phyloP scores from a whole-genome alignment of 345 rosid species.

The Populus pruinosa region DNA sequence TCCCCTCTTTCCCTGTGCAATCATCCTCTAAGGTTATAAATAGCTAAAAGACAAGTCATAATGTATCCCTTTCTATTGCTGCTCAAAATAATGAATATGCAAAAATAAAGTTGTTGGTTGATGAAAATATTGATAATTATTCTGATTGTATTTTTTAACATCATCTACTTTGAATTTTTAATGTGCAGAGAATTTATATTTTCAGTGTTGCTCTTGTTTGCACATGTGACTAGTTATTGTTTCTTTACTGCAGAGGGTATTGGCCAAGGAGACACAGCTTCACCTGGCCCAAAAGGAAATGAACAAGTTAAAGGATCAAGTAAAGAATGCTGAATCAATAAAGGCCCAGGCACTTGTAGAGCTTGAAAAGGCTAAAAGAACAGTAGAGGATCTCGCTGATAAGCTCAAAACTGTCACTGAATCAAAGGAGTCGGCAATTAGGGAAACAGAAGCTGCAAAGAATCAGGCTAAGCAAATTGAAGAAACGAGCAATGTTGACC shows the following conservation, averaged over 20 bases:
- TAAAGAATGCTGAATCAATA: slow-evolving; percentile 68
- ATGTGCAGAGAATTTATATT: not conserved
- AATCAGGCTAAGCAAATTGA: slow-evolving; percentile 44
- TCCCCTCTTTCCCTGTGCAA: not conserved
- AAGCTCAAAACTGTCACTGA: slow-evolving; percentile 55
- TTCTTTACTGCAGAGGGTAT: slow-evolving; percentile 48
- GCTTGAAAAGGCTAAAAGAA: slow-evolving; percentile 68
- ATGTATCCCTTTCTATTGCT: too few species aligned
- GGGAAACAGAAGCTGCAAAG: slow-evolving; percentile 68
- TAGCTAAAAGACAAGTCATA: not conserved
- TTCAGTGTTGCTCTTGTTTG: not conserved
- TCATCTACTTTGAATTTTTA: not conserved
- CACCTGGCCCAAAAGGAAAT: slow-evolving; percentile 81
- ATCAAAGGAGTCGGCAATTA: slow-evolving; percentile 58
- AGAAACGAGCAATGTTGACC: slow-evolving; percentile 42
- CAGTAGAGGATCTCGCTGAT: slow-evolving; percentile 58
- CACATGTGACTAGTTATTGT: not conserved
- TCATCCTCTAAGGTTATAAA: not conserved
- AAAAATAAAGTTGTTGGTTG: not conserved
- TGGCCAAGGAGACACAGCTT: slow-evolving; percentile 83
- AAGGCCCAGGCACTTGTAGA: slow-evolving; percentile 71
- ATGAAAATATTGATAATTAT: not conserved
- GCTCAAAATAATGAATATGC: not conserved
- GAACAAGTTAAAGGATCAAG: slow-evolving; percentile 64
- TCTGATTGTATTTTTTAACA: not conserved